Percentiles rank a stretch among this genome's conserved stretches.
Conservation (phyloP, 257 asterid species). For the Mentha longifolia region DNA sequence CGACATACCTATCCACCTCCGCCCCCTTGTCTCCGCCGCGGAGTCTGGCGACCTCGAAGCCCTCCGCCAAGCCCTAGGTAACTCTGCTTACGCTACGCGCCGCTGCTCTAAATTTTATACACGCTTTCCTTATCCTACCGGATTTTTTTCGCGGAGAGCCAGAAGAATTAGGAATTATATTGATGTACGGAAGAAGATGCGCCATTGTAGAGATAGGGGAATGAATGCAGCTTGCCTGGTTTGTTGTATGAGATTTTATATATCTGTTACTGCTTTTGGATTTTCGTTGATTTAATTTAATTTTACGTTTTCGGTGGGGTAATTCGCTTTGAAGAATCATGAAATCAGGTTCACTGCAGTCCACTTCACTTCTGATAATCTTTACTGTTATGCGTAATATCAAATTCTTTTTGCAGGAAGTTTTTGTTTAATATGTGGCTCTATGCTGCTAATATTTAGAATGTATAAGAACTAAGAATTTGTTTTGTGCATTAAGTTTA, state of each 20-base stretch:
- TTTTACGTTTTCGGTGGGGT: neutral
- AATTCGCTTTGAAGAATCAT: neutral
- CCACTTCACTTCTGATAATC: constrained; percentile 7
- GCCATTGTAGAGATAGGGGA: neutral
- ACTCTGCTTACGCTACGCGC: neutral
- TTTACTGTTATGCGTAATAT: neutral
- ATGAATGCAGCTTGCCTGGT: neutral
- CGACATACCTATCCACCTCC: constrained; percentile 75
- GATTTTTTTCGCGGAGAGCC: neutral
- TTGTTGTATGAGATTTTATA: neutral
- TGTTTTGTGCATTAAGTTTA: neutral
- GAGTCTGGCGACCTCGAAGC: constrained; percentile 68
- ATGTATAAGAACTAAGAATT: neutral
- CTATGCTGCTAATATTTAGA: neutral
- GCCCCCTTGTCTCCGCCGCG: constrained; percentile 73
- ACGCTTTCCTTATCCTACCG: neutral
- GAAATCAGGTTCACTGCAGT: too few species aligned
- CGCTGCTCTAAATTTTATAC: neutral
- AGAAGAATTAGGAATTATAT: neutral
- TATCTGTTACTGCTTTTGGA: neutral
- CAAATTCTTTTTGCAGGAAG: neutral
- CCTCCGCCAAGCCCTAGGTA: constrained; percentile 82
- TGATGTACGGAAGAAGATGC: neutral
- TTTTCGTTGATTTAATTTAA: neutral
- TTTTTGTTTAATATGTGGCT: neutral